These are phyloP conservation scores for Plasmodium fragile DNA, from an alignment of 169 alveolate genomes.

Conservation along the genomic window DNA sequence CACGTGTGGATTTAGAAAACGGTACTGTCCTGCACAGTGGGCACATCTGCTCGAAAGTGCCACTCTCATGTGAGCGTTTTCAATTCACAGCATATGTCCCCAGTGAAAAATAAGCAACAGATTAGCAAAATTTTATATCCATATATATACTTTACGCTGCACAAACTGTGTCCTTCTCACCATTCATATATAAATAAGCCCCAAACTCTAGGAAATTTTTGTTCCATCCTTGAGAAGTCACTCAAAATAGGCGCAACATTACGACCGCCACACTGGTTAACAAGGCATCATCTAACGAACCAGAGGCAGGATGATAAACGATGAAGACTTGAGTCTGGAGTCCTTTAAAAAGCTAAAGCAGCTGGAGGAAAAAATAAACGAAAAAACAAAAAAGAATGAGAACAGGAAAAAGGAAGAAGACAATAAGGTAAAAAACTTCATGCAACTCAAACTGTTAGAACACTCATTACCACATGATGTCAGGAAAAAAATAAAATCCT, in stretches of 20 bases:
- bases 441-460: conserved; percentile 46
- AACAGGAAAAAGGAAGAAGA: conserved; percentile 36
- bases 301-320: conserved; percentile 42
- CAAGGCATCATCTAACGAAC: not conserved
- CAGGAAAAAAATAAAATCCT: conserved; percentile 59
- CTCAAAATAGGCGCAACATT: not conserved
- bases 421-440: conserved; percentile 22
- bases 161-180: not conserved
- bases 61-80: not conserved
- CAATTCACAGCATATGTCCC: not conserved
- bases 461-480: conserved; percentile 44
- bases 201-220: not conserved
- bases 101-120: not conserved
- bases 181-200: not conserved
- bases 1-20: not conserved
- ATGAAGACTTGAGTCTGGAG: conserved; percentile 61
- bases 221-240: not conserved
- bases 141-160: not conserved
- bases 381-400: conserved; percentile 18
- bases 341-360: conserved; percentile 48
- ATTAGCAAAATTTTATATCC: not conserved
- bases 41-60: not conserved
- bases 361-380: conserved; percentile 66
- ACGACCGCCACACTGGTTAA: not conserved
- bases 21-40: not conserved